Percentiles rank a stretch among this genome's conserved stretches.
Conservation (phyloP, 176 grass and related monocot genomes). For the Avena atlantica region DNA sequence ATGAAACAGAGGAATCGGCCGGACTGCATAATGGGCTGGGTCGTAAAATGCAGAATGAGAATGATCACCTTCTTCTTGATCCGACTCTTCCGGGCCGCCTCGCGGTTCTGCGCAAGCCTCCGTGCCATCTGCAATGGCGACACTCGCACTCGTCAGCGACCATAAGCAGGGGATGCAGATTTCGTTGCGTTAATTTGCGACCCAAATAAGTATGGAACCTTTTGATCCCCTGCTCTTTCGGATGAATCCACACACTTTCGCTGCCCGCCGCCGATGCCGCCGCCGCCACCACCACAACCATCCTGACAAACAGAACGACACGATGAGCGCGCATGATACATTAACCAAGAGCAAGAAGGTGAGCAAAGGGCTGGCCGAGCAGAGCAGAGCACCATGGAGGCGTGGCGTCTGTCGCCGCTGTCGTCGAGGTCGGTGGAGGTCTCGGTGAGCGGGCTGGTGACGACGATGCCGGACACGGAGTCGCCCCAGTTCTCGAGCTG, state of each 20-base stretch:
- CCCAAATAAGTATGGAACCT: neutral
- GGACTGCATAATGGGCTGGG: too few species aligned
- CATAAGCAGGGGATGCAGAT: too few species aligned
- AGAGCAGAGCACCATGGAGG: constrained; percentile 1
- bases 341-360: neutral
- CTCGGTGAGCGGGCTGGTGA: constrained; percentile 66
- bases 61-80: constrained; percentile 79
- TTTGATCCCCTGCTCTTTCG: constrained; percentile 69
- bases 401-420: constrained; percentile 44
- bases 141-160: neutral
- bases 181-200: too few species aligned
- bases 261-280: neutral
- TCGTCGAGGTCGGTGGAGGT: constrained; percentile 73
- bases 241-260: constrained; percentile 47
- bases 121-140: constrained; percentile 56
- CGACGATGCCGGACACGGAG: constrained; percentile 71
- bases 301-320: constrained; percentile 20
- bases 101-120: constrained; percentile 90
- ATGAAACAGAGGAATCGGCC: too few species aligned
- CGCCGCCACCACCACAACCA: neutral
- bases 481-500: constrained; percentile 83
- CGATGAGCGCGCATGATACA: neutral
- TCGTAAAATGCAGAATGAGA: too few species aligned
- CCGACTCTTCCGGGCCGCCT: constrained; percentile 89
- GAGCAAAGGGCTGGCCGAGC: neutral